Base-by-base conservation (phyloP, 768 basidiomycete species). In the Boletus rufocinnamomeus region DNA sequence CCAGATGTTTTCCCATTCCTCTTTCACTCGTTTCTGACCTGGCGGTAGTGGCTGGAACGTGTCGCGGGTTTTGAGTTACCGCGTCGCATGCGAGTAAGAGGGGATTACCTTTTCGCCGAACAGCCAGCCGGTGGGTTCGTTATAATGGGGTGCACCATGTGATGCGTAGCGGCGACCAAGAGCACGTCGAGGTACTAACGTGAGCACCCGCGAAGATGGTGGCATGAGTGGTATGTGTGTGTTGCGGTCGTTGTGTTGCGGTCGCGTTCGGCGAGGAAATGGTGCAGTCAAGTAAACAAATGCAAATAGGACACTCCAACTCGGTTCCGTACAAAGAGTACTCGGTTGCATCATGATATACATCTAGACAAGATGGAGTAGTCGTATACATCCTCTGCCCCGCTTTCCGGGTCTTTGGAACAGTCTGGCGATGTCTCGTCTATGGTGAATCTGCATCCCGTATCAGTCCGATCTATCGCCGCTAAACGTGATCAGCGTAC, bases 1-100 rank as follows among this genome's bases (percentile, higher is more conserved):
- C 89, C 93, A 97, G 41, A 91, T 80, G 63, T 82, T 86, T 78
- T 97, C 95, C 94, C 94, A 97, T 25, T 87, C 84, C 72, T 95
- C 92, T 72, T 88, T 89, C 70, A 88, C 84, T 68, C 94, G 83
- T 72, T 91, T 95, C 75, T 91, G 86, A 11, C 92, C 92, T 4
- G 87, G 83, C 34, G 87, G 81, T 47, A 79, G 84, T 7, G 92
- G 91, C 92, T 93, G 57, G 57, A 54, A 34, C 30, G 53, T 32
- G 50, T 35, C n/a, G 28, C 50, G 35, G 30, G 46, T 14, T 32
- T 46, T 57, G 46, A 64, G 55, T 46, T 9, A 17, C 19, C 27
- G 48, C 27, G 44, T 27, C 28, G 8, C 25, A 50, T 23, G 56
- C 27, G 51, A 38, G 47, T 1, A 16, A 21, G 49, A 48, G 49